phyloP scores from a whole-genome alignment of 75 land plant genomes.

The Selaginella moellendorffii region DNA sequence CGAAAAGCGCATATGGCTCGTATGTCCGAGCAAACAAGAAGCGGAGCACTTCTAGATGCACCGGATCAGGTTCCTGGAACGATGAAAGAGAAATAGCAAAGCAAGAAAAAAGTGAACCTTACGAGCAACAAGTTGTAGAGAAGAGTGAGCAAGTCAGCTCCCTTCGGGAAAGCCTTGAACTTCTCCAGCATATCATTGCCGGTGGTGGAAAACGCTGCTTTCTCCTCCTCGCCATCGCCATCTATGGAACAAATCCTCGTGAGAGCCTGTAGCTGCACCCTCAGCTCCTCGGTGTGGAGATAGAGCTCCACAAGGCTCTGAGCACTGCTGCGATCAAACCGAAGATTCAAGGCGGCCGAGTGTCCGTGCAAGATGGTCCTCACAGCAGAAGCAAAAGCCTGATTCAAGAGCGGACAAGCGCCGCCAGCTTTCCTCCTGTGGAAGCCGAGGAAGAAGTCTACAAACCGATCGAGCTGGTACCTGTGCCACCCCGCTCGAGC shows the following conservation, averaged over 20 bases:
- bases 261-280: constrained; percentile 53
- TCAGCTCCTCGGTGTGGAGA: constrained; percentile 57
- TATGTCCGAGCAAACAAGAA: constrained; percentile 74
- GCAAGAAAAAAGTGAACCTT: neutral
- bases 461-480: constrained; percentile 58
- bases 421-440: neutral
- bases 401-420: constrained; percentile 42
- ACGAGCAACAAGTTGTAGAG: constrained; percentile 65
- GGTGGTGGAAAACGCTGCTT: neutral
- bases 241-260: constrained; percentile 42
- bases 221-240: constrained; percentile 10
- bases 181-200: too few relatives aligned
- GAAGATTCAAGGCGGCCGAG: constrained; percentile 48
- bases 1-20: constrained; percentile 66
- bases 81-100: neutral
- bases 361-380: constrained; percentile 62
- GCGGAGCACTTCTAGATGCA: constrained; percentile 44
- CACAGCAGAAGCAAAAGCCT: constrained; percentile 82
- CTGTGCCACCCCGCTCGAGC: constrained; percentile 38
- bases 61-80: constrained; percentile 66
- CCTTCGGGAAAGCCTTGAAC: constrained; percentile 48
- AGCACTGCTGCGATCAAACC: too few relatives aligned
- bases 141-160: constrained; percentile 72
- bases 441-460: constrained; percentile 32
- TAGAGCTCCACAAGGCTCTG: constrained; percentile 67